These are phyloP conservation scores for Pisolithus marmoratus DNA, from an alignment of 768 basidiomycete species.

Conservation along the genomic window DNA sequence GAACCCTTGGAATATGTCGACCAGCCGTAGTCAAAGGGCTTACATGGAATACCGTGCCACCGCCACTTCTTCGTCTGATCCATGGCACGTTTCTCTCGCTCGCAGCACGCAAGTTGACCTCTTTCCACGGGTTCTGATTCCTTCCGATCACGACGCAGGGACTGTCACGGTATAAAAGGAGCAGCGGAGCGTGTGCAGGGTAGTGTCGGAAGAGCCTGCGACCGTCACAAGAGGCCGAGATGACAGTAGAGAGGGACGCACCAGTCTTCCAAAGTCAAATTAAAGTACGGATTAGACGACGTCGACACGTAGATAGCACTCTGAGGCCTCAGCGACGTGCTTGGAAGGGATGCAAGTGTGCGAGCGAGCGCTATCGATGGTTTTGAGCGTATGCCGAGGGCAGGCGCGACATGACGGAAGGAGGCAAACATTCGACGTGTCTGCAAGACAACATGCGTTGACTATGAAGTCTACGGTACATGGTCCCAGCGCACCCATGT, in stretches of 20 bases:
- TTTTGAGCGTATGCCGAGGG: constrained; percentile 6
- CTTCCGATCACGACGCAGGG: constrained; percentile 93
- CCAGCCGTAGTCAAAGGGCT: constrained; percentile 20
- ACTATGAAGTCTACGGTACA: constrained; percentile 1
- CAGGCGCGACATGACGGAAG: constrained; percentile 25
- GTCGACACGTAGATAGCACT: constrained; percentile 67
- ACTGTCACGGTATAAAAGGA: constrained; percentile 81
- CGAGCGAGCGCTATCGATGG: constrained; percentile 3
- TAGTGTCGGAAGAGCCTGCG: constrained; percentile 78
- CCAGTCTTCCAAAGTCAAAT: constrained; percentile 90
- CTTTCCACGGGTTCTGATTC: constrained; percentile 99
- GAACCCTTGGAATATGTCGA: background rate
- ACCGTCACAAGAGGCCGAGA: background rate
- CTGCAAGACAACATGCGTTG: background rate
- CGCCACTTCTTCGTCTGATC: constrained; percentile 83
- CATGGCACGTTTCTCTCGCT: constrained; percentile 56
- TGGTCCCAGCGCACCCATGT: constrained; percentile 5
- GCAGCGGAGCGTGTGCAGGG: constrained; percentile 56
- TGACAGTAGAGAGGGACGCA: constrained; percentile 29
- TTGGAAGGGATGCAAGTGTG: constrained; percentile 8
- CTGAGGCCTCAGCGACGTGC: constrained; percentile 26
- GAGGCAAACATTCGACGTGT: background rate
- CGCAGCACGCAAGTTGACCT: constrained; percentile 72
- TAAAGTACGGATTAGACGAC: constrained; percentile 82
- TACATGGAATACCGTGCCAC: constrained; percentile 96